Evolutionary conservation across 805 yeast species (phyloP).

Genomic region (Dipodascopsis tothii): DNA sequence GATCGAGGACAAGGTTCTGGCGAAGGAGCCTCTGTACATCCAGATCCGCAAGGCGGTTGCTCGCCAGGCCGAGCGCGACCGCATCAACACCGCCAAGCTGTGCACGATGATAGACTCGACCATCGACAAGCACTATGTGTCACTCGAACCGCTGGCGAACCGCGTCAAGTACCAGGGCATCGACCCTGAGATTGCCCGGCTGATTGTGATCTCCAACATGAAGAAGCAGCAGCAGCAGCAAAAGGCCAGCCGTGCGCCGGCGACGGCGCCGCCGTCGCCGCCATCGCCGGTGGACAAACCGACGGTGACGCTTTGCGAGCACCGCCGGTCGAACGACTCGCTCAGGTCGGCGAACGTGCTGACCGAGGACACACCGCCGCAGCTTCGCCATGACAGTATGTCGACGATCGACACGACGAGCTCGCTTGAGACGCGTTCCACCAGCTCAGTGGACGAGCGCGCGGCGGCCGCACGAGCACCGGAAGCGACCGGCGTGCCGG

Average conservation of each 20-base stretch:
- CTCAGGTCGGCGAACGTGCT: not conserved
- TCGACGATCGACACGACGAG: not conserved
- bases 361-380: not conserved
- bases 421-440: not conserved
- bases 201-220: not conserved
- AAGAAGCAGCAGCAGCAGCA: not conserved
- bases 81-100: not conserved
- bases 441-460: not conserved
- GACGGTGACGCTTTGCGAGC: too few relatives aligned
- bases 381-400: too few relatives aligned
- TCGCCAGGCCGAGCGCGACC: not conserved
- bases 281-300: too few relatives aligned
- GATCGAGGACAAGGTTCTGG: constrained; percentile 17
- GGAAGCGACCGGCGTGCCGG: not conserved
- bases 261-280: not conserved
- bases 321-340: not conserved
- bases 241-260: not conserved
- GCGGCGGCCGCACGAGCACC: not conserved
- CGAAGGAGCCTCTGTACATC: constrained; percentile 16
- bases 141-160: not conserved
- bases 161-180: not conserved
- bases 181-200: not conserved
- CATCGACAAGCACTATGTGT: not conserved
- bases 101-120: not conserved
- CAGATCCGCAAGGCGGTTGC: constrained; percentile 13